Percentiles rank a stretch among this genome's conserved stretches.
phyloP scores from a whole-genome alignment of 306 rosid genomes.

The Prunus davidiana region DNA sequence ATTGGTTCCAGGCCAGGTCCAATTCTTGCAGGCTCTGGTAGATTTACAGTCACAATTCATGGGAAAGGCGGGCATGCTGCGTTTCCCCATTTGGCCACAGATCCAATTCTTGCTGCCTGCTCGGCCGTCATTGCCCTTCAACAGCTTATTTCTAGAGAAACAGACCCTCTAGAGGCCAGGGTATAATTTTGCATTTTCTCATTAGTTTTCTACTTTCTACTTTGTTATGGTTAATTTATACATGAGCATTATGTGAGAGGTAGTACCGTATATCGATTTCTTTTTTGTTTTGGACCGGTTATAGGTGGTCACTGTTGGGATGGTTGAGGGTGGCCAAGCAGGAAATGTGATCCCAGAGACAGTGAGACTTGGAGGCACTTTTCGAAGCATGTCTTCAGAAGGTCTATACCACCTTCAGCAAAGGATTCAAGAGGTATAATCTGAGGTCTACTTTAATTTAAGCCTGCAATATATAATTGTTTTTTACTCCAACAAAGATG shows the following conservation, averaged over 20 bases:
- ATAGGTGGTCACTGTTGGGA: conserved; percentile 46
- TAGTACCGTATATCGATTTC: too few relatives aligned
- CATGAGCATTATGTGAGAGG: too few relatives aligned
- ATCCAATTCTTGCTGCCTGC: conserved; percentile 49
- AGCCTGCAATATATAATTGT: neutral
- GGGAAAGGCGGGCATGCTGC: conserved; percentile 47
- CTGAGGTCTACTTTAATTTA: neutral
- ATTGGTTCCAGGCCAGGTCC: conserved; percentile 54
- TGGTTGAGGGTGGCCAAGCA: conserved; percentile 42
- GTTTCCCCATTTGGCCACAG: conserved; percentile 34
- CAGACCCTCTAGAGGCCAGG: conserved; percentile 48
- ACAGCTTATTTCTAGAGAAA: conserved; percentile 55
- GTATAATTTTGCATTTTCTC: conserved; percentile 7
- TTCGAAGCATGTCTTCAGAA: conserved; percentile 46
- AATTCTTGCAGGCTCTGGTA: conserved; percentile 36
- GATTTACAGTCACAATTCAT: conserved; percentile 38
- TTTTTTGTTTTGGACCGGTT: neutral
- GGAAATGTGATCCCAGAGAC: conserved; percentile 36
- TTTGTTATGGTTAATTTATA: too few relatives aligned
- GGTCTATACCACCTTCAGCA: conserved; percentile 35
- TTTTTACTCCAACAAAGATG: neutral
- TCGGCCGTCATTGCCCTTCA: conserved; percentile 45
- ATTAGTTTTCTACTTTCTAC: neutral
- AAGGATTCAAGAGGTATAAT: conserved; percentile 52
- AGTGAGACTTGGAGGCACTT: conserved; percentile 46